Conservation (phyloP, 805 yeast species). For the Yueomyces sinensis region DNA sequence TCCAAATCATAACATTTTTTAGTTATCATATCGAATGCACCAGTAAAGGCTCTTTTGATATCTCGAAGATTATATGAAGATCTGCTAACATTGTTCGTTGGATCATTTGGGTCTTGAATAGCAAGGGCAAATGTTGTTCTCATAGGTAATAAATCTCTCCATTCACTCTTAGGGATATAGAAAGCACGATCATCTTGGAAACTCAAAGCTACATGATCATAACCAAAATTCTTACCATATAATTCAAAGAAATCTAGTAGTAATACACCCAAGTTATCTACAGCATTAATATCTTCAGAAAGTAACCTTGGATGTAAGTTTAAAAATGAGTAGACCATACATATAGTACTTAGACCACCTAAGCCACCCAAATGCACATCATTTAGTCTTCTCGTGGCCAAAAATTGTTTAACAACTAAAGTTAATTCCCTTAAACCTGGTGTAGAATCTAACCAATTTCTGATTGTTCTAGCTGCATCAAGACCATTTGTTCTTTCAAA, state of each 20-base stretch:
- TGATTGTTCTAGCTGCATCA: conserved; percentile 65
- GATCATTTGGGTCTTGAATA: conserved; percentile 83
- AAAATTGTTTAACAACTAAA: conserved; percentile 71
- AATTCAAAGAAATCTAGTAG: conserved; percentile 85
- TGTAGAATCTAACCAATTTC: conserved; percentile 56
- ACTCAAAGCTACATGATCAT: conserved; percentile 62
- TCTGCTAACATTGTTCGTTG: conserved; percentile 69
- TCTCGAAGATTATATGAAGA: conserved; percentile 72
- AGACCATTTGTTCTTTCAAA: conserved; percentile 78
- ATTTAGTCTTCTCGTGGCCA: conserved; percentile 63
- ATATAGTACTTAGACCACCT: conserved; percentile 90
- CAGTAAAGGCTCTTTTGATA: conserved; percentile 75
- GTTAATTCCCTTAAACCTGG: conserved; percentile 79
- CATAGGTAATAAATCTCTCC: conserved; percentile 36
- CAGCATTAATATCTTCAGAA: conserved; percentile 50
- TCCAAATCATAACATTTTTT: conserved; percentile 67
- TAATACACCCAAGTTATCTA: conserved; percentile 72
- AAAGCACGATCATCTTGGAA: conserved; percentile 41
- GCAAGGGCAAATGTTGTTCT: conserved; percentile 52
- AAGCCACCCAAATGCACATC: conserved; percentile 88
- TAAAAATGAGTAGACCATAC: conserved; percentile 68
- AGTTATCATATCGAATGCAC: conserved; percentile 68
- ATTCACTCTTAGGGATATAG: conserved; percentile 45
- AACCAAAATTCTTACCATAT: conserved; percentile 82
- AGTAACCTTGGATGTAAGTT: conserved; percentile 66